A percentile compares a stretch with the other conserved stretches of the same genome.
phyloP scores from a whole-genome alignment of 495 filamentous ascomycete species.

The Annulohypoxylon moriforme region DNA sequence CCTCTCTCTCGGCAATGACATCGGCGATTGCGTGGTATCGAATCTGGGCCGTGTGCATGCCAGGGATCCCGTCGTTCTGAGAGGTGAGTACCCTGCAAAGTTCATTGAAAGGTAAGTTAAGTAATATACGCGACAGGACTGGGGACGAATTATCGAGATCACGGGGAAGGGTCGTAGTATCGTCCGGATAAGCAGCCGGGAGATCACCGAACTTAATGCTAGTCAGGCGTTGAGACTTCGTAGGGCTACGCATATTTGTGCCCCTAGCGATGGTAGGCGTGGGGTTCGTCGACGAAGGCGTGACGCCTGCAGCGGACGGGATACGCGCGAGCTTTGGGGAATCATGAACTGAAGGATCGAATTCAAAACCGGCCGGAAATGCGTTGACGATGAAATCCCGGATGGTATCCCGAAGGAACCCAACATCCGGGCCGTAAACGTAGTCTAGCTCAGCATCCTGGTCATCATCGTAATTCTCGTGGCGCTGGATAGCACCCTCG shows the following conservation, averaged over 20 bases:
- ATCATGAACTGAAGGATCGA: slow-evolving; percentile 57
- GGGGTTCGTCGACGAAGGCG: slow-evolving; percentile 8
- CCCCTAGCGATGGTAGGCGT: slow-evolving; percentile 52
- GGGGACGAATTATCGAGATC: slow-evolving; percentile 45
- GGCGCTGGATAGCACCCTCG: slow-evolving; percentile 37
- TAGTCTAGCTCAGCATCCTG: slow-evolving; percentile 39
- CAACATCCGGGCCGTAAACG: slow-evolving; percentile 46
- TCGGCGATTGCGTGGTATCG: slow-evolving; percentile 59
- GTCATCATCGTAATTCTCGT: slow-evolving; percentile 45
- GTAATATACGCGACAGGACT: slow-evolving; percentile 68
- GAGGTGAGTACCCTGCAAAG: slow-evolving; percentile 69
- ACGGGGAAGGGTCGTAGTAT: slow-evolving; percentile 48
- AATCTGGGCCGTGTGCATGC: slow-evolving; percentile 56
- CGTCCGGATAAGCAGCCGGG: slow-evolving; percentile 55
- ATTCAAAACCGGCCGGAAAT: slow-evolving; percentile 62
- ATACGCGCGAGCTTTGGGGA: slow-evolving; percentile 52
- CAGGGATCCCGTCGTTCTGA: slow-evolving; percentile 55
- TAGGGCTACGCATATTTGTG: slow-evolving; percentile 41
- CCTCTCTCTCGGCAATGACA: slow-evolving; percentile 71
- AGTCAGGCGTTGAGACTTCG: slow-evolving; percentile 58
- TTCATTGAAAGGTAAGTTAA: slow-evolving; percentile 71
- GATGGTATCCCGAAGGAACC: slow-evolving; percentile 51
- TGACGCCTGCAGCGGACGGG: slow-evolving; percentile 39
- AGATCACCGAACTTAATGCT: slow-evolving; percentile 75
- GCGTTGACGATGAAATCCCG: slow-evolving; percentile 58